A percentile compares a stretch with the other conserved stretches of the same genome.
Evolutionary conservation across 2,329 filamentous ascomycete species (phyloP).

Genomic region (Pezicula neosporulosa): DNA sequence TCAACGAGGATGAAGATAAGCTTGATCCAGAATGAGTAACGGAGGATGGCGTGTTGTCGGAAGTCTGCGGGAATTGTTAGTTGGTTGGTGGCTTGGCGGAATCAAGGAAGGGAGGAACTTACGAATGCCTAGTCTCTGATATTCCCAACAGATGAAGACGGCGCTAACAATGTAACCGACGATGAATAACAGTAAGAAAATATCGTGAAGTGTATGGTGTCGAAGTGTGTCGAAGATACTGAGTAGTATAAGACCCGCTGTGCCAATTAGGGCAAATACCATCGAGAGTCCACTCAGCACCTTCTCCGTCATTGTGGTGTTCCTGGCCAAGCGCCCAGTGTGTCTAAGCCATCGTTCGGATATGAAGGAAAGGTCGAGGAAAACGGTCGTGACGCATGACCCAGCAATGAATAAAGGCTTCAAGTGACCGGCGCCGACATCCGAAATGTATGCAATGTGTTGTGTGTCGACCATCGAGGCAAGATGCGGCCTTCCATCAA

Average conservation of each 20-base stretch:
- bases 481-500: slow-evolving; percentile 52
- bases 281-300: slow-evolving; percentile 59
- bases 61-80: slow-evolving; percentile 47
- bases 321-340: slow-evolving; percentile 71
- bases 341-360: slow-evolving; percentile 85
- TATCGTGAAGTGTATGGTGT: slow-evolving; percentile 65
- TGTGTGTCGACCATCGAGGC: slow-evolving; percentile 55
- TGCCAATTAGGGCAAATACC: slow-evolving; percentile 68
- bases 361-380: slow-evolving; percentile 77
- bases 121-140: slow-evolving; percentile 78
- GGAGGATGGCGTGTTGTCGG: slow-evolving; percentile 70
- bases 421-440: slow-evolving; percentile 57
- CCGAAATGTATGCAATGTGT: slow-evolving; percentile 69
- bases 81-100: background rate
- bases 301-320: slow-evolving; percentile 62
- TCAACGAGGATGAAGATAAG: slow-evolving; percentile 80
- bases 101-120: slow-evolving; percentile 24
- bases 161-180: slow-evolving; percentile 81
- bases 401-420: slow-evolving; percentile 79
- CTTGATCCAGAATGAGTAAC: slow-evolving; percentile 83
- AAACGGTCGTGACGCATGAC: slow-evolving; percentile 67
- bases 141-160: slow-evolving; percentile 86
- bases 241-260: slow-evolving; percentile 75
- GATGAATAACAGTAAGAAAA: slow-evolving; percentile 81
- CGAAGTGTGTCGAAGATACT: slow-evolving; percentile 80